Conservation (phyloP, 2,329 filamentous ascomycete species). For the Colletotrichum magnum region DNA sequence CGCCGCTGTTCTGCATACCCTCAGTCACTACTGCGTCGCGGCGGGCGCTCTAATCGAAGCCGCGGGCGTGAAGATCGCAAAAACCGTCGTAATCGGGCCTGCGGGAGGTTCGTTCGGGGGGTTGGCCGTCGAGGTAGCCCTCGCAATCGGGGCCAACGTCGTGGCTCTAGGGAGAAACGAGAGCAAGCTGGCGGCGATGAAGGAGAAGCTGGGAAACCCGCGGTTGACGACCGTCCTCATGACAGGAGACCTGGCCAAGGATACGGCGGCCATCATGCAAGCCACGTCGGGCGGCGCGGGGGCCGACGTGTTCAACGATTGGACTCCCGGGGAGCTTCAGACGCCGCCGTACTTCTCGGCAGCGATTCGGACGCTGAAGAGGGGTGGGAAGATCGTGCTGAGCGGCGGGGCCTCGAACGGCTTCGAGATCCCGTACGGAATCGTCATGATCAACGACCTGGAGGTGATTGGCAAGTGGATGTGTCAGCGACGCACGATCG, state of each 20-base stretch:
- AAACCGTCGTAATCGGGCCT: slow-evolving; percentile 64
- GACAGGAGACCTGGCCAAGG: slow-evolving; percentile 55
- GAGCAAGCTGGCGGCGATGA: slow-evolving; percentile 45
- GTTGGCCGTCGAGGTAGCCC: slow-evolving; percentile 61
- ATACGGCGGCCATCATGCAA: slow-evolving; percentile 50
- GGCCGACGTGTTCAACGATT: slow-evolving; percentile 61
- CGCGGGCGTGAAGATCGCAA: slow-evolving; percentile 58
- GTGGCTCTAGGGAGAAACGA: slow-evolving; percentile 64
- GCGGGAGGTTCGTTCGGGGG: slow-evolving; percentile 66
- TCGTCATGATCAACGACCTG: slow-evolving; percentile 52
- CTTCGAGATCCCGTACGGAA: slow-evolving; percentile 50
- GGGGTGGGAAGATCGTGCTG: slow-evolving; percentile 44
- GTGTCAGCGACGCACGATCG: slow-evolving; percentile 55
- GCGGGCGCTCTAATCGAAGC: slow-evolving; percentile 59
- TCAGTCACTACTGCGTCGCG: slow-evolving; percentile 54
- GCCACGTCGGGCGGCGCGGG: slow-evolving; percentile 48
- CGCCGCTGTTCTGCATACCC: slow-evolving; percentile 54
- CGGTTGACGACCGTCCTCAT: slow-evolving; percentile 55
- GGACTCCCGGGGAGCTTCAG: slow-evolving; percentile 55
- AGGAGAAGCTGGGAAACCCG: slow-evolving; percentile 19
- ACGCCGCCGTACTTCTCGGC: slow-evolving; percentile 56
- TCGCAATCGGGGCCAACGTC: slow-evolving; percentile 66
- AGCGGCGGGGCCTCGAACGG: slow-evolving; percentile 46
- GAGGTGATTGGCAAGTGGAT: slow-evolving; percentile 58
- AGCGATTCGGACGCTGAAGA: slow-evolving; percentile 43